Base-by-base conservation (phyloP, 2,329 filamentous ascomycete species). In the Hortaea werneckii region DNA sequence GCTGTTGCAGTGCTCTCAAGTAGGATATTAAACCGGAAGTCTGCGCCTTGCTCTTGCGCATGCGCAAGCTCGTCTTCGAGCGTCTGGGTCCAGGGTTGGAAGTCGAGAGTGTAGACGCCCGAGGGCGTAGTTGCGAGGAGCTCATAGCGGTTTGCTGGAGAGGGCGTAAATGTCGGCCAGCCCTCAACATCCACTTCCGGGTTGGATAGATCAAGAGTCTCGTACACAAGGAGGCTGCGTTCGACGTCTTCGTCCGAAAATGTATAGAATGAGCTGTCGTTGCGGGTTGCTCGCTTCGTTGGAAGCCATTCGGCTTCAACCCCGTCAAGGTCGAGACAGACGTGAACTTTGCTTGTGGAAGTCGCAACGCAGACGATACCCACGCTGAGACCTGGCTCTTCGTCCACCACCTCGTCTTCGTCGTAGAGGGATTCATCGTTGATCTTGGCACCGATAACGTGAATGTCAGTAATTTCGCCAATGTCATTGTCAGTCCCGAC, bases 251-350 rank as follows among this genome's bases (percentile, higher is more conserved):
- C 53, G 32, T 35, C 32, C 9, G 32, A 9, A n/a, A 35, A 35
- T 9, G 32, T 35, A n/a, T 35, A 35, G 20, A 20, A 20, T 20
- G 20, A 20, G 32, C 32, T n/a, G 32, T 9, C 32, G n/a, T 9
- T 35, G n/a, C 32, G 32, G 9, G n/a, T 35, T 9, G 32, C 32
- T 6, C 60, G 54, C 42, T 62, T 61, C 11, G 64, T 59, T 13
- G 79, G 78, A 6, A 82, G 69, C 79, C 79, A 83, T 54, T 78
- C 75, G 6, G 76, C 79, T 53, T 80, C 72, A 2, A 83, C 71
- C 0, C 78, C 79, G 42, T 80, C 75, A 29, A 81, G 59, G 52
- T 82, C 77, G 28, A 83, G 67, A 50, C 75, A 80, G 29, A 81
- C 61, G 51, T 80, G 75, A 6, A 82, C 67, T 45, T 75, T 69